Conservation (phyloP, 78 protist genomes). For the Dictyostelium capitatum region DNA sequence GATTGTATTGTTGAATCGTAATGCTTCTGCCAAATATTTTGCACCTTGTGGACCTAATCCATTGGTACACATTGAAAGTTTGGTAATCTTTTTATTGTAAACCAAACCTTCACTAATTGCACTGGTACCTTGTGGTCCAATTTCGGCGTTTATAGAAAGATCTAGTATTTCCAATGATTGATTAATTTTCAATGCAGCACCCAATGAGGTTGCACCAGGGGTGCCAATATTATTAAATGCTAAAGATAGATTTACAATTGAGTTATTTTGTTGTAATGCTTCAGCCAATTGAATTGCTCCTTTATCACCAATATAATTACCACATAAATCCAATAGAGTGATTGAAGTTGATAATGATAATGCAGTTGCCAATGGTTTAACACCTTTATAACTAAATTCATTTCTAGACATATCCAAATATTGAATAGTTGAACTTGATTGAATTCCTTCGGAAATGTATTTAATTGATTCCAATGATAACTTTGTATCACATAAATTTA, state of each 20-base stretch:
- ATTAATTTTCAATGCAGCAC: conserved; percentile 31
- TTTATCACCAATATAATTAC: conserved; percentile 76
- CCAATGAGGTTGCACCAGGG: conserved; percentile 46
- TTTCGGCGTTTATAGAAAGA: conserved; percentile 71
- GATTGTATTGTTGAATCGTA: conserved; percentile 50
- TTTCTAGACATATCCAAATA: conserved; percentile 77
- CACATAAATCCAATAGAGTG: conserved; percentile 64
- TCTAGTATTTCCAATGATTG: conserved; percentile 19
- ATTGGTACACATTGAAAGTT: conserved; percentile 37
- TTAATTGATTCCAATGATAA: conserved; percentile 25
- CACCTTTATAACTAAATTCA: conserved; percentile 75
- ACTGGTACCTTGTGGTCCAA: conserved; percentile 31
- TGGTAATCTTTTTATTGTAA: conserved; percentile 15
- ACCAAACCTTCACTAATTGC: conserved; percentile 33
- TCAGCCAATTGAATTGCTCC: conserved; percentile 75
- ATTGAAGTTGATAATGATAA: conserved; percentile 29
- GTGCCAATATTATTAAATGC: conserved; percentile 76
- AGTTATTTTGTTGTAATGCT: conserved; percentile 28
- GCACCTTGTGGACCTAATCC: conserved; percentile 83
- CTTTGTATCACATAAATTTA: conserved; percentile 68
- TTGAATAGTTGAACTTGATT: not conserved
- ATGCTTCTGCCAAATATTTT: conserved; percentile 23
- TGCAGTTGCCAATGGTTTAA: conserved; percentile 50
- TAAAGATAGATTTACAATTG: conserved; percentile 40
- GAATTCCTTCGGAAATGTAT: conserved; percentile 59